Percentiles rank a stretch among this genome's conserved stretches.
phyloP scores from a whole-genome alignment of 257 asterid species.

The Ajuga chamaepitys region DNA sequence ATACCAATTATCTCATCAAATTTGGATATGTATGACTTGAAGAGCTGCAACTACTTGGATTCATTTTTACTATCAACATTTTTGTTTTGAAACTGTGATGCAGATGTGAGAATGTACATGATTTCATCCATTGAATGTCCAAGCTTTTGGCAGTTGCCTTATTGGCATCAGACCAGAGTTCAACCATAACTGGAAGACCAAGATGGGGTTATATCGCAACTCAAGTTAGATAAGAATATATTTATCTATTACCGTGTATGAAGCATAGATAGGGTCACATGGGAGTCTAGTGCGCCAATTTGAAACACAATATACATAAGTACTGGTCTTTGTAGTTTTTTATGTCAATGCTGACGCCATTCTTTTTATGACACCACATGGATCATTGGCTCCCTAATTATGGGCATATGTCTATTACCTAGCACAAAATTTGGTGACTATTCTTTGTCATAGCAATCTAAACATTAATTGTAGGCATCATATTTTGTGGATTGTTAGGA shows the following conservation, averaged over 20 bases:
- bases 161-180: constrained; percentile 96
- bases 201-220: constrained; percentile 81
- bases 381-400: too few relatives aligned
- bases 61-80: constrained; percentile 50
- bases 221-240: constrained; percentile 46
- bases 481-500: constrained; percentile 68
- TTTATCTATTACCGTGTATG: too few relatives aligned
- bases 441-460: constrained; percentile 52
- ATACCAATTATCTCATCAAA: constrained; percentile 70
- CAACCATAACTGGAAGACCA: constrained; percentile 93
- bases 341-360: not conserved
- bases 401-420: constrained; percentile 79
- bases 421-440: constrained; percentile 45
- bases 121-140: constrained; percentile 45
- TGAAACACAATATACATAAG: too few relatives aligned
- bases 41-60: constrained; percentile 76
- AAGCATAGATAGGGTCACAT: too few relatives aligned
- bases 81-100: not conserved
- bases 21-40: constrained; percentile 37
- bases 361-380: constrained; percentile 41
- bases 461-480: constrained; percentile 22
- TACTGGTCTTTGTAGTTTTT: too few relatives aligned
- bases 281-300: too few relatives aligned
- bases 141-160: constrained; percentile 93
- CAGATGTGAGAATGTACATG: not conserved